These are phyloP conservation scores for Aureobasidium zeae DNA, from an alignment of 2,329 filamentous ascomycete species.

Conservation along the genomic window DNA sequence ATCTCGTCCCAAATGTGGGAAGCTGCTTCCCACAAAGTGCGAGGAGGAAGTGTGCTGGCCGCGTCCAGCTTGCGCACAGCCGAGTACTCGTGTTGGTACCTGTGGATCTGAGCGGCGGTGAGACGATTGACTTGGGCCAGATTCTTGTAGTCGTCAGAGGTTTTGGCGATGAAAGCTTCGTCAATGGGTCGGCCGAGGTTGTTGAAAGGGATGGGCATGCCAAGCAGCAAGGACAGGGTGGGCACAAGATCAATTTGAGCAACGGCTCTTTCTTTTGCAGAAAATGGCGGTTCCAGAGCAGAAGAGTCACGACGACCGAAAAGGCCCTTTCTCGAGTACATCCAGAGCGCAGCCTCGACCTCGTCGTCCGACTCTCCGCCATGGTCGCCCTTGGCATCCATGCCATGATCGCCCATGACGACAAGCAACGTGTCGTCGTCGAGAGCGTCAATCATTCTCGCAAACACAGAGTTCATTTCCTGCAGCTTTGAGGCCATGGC, in stretches of 20 bases:
- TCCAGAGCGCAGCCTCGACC: slow-evolving; percentile 89
- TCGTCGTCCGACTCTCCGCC: slow-evolving; percentile 98
- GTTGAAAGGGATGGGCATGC: slow-evolving; percentile 90
- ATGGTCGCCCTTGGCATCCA: slow-evolving; percentile 95
- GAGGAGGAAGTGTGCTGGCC: slow-evolving; percentile 46
- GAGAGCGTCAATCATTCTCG: slow-evolving; percentile 58
- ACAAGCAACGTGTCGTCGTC: slow-evolving; percentile 83
- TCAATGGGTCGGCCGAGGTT: slow-evolving; percentile 89
- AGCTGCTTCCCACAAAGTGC: slow-evolving; percentile 52
- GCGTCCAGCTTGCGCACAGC: slow-evolving; percentile 59
- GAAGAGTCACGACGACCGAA: slow-evolving; percentile 69
- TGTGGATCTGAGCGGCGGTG: slow-evolving; percentile 74
- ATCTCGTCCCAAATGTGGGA: slow-evolving; percentile 44
- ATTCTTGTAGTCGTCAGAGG: slow-evolving; percentile 64
- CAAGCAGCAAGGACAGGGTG: slow-evolving; percentile 76
- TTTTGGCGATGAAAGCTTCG: slow-evolving; percentile 70
- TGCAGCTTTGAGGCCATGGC: slow-evolving; percentile 85
- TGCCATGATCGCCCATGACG: slow-evolving; percentile 98
- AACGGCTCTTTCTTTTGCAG: slow-evolving; percentile 66
- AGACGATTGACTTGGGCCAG: slow-evolving; percentile 68
- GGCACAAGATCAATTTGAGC: slow-evolving; percentile 91
- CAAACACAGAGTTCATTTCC: slow-evolving; percentile 80
- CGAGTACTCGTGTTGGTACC: slow-evolving; percentile 80
- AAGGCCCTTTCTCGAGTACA: slow-evolving; percentile 82
- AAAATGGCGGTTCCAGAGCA: slow-evolving; percentile 49